phyloP scores from a whole-genome alignment of 352 stramenopile genomes.

The Phytophthora crassamura region DNA sequence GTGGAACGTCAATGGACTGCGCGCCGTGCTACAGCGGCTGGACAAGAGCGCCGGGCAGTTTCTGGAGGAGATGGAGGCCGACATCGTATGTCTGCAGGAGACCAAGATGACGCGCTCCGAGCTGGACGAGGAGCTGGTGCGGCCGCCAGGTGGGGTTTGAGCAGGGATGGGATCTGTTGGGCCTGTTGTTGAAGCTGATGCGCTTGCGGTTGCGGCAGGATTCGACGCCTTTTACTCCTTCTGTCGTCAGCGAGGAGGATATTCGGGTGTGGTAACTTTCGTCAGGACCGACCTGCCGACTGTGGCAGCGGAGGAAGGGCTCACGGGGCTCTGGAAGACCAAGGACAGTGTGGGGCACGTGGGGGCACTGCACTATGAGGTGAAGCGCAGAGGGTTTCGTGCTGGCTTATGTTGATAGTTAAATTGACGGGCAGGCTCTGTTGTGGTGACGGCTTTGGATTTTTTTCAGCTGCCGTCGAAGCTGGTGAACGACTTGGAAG shows the following conservation, averaged over 20 bases:
- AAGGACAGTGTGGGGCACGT: constrained; percentile 66
- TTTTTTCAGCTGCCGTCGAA: constrained; percentile 53
- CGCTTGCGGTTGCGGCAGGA: constrained; percentile 31
- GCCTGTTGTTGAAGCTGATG: constrained; percentile 13
- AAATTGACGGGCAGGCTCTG: neutral
- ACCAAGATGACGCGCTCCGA: constrained; percentile 88
- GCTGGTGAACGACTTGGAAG: constrained; percentile 67
- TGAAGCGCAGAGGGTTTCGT: constrained; percentile 7
- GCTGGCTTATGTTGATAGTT: neutral
- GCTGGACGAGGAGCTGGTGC: constrained; percentile 78
- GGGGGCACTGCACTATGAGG: constrained; percentile 55
- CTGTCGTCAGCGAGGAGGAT: constrained; percentile 64
- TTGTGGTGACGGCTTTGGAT: neutral
- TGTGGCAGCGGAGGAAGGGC: constrained; percentile 71
- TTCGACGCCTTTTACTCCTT: constrained; percentile 90
- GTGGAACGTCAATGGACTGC: constrained; percentile 91
- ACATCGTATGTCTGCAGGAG: constrained; percentile 88
- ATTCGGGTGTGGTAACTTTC: constrained; percentile 86
- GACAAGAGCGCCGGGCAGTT: constrained; percentile 58
- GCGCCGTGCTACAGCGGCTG: constrained; percentile 71
- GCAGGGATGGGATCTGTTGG: neutral
- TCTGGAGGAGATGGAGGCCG: constrained; percentile 61
- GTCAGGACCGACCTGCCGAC: constrained; percentile 57
- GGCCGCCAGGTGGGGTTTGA: constrained; percentile 48
- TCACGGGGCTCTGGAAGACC: constrained; percentile 67